Evolutionary conservation across 345 rosid genomes (phyloP).

Genomic region (Lenwebbia sp.): DNA sequence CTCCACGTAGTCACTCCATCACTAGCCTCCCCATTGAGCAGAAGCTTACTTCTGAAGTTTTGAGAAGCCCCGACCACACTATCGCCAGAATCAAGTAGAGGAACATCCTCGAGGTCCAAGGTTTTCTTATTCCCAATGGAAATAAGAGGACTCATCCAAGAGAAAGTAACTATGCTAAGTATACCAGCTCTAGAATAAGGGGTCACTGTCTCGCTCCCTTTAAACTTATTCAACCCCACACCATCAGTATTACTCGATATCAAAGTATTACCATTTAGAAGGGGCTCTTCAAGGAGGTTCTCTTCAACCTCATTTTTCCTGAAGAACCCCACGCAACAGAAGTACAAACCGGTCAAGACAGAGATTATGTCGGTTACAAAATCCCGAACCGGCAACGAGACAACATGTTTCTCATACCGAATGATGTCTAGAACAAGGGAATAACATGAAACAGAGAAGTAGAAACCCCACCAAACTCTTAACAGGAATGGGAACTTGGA

Average conservation of each 20-base stretch:
- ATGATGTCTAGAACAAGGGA: constrained; percentile 23
- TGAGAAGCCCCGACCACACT: constrained; percentile 22
- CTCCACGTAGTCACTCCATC: constrained; percentile 27
- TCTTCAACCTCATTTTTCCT: constrained; percentile 16
- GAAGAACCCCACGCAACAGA: constrained; percentile 37
- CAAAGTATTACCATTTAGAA: constrained; percentile 11
- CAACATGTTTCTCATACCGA: neutral
- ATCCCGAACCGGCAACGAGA: constrained; percentile 5
- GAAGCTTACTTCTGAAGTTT: neutral
- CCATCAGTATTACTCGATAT: neutral
- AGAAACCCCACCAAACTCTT: constrained; percentile 51
- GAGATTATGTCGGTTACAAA: constrained; percentile 28
- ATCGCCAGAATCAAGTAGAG: constrained; percentile 44
- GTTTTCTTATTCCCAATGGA: constrained; percentile 45
- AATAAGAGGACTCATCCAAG: constrained; percentile 58
- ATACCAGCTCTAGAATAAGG: constrained; percentile 13
- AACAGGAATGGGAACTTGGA: constrained; percentile 20
- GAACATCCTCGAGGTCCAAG: constrained; percentile 58
- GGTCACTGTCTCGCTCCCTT: constrained; percentile 13
- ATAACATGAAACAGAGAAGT: constrained; percentile 29
- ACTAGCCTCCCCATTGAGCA: neutral
- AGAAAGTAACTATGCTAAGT: constrained; percentile 25
- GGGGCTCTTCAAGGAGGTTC: constrained; percentile 22
- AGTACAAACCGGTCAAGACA: constrained; percentile 26
- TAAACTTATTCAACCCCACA: constrained; percentile 1